A percentile compares a stretch with the other conserved stretches of the same genome.
Conservation (phyloP, 495 filamentous ascomycete species). For the Pyrenula massariospora region DNA sequence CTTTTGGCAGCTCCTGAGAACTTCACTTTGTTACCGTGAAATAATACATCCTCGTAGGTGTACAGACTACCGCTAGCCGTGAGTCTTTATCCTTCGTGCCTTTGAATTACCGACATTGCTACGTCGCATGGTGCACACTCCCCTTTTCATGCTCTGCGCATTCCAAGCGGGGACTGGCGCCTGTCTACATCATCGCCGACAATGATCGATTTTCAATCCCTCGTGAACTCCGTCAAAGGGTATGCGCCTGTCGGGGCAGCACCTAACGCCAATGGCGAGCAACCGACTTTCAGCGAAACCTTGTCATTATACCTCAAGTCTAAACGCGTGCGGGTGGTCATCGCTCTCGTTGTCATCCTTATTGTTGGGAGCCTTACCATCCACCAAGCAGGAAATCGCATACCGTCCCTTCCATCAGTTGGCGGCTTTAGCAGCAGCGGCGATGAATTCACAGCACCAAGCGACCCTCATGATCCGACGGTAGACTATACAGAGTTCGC, state of each 20-base stretch:
- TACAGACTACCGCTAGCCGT: too few species aligned
- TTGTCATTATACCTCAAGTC: neutral
- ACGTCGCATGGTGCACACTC: too few species aligned
- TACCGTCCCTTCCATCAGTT: neutral
- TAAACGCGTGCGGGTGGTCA: neutral
- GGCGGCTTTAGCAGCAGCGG: constrained; percentile 3
- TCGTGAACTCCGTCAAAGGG: neutral
- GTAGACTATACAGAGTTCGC: constrained; percentile 51
- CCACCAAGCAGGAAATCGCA: neutral
- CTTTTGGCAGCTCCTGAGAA: too few species aligned
- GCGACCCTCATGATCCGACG: constrained; percentile 1
- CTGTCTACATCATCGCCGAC: neutral
- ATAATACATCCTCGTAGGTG: too few species aligned
- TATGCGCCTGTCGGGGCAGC: neutral
- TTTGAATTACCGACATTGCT: too few species aligned
- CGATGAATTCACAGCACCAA: constrained; percentile 12
- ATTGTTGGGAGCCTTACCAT: neutral
- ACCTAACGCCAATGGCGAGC: neutral
- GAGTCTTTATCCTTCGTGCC: neutral
- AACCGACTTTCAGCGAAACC: neutral
- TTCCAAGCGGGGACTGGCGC: neutral
- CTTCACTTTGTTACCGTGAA: too few species aligned
- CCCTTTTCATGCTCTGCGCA: neutral
- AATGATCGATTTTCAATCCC: neutral
- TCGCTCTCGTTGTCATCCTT: neutral